Conservation (phyloP, 2,329 filamentous ascomycete genomes). For the Diplodia intermedia region DNA sequence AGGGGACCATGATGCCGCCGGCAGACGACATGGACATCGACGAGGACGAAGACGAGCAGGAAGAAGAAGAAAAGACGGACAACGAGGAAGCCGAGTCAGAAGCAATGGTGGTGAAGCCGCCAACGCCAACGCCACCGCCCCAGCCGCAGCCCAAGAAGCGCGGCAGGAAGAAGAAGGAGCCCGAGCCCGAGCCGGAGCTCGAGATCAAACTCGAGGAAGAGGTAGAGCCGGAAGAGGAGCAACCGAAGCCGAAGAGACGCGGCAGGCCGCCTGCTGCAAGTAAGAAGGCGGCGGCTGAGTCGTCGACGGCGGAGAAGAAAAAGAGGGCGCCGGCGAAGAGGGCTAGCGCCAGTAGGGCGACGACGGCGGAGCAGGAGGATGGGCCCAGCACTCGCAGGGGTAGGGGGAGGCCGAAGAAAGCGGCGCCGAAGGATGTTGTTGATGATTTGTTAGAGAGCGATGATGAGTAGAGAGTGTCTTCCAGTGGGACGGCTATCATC, state of each 20-base stretch:
- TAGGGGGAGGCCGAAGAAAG: conserved; percentile 18
- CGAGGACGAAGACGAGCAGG: conserved; percentile 38
- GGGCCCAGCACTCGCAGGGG: neutral
- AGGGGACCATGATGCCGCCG: conserved; percentile 40
- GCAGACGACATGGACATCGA: conserved; percentile 28
- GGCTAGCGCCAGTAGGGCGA: neutral
- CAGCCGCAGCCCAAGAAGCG: conserved; percentile 11
- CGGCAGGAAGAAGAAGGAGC: conserved; percentile 18
- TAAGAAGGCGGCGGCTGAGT: neutral
- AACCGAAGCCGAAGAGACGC: conserved; percentile 16
- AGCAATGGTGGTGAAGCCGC: conserved; percentile 19
- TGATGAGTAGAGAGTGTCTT: conserved; percentile 9
- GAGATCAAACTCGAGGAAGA: neutral
- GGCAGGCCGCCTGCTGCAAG: conserved; percentile 13
- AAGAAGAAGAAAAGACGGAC: conserved; percentile 37
- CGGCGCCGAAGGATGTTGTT: conserved; percentile 29
- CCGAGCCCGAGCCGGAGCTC: neutral
- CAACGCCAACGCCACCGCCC: conserved; percentile 13
- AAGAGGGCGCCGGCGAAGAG: conserved; percentile 6
- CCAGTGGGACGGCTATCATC: neutral
- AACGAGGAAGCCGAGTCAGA: conserved; percentile 33
- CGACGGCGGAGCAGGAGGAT: neutral
- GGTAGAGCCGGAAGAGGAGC: neutral
- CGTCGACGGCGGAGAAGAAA: neutral
- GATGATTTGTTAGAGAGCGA: conserved; percentile 31